phyloP scores from a whole-genome alignment of 768 basidiomycete genomes.

The Calocybe gangraenosa region DNA sequence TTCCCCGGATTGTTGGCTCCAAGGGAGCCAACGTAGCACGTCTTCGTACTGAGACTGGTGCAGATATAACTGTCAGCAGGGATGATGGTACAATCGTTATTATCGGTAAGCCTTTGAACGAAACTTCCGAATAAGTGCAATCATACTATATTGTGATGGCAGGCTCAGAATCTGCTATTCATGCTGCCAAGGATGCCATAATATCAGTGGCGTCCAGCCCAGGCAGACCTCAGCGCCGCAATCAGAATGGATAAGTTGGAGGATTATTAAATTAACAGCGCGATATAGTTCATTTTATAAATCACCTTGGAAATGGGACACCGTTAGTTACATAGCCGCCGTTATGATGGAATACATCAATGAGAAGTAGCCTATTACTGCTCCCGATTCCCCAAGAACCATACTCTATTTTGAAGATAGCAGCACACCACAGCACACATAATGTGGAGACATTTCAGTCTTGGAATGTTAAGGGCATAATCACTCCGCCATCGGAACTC shows the following conservation, averaged over 20 bases:
- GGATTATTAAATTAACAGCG: too few species aligned
- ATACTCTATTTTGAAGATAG: too few species aligned
- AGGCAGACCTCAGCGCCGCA: conserved; percentile 36
- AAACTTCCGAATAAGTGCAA: not conserved
- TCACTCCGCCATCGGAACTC: conserved; percentile 22
- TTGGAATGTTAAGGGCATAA: too few species aligned
- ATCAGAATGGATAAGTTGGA: conserved; percentile 3
- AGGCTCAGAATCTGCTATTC: conserved; percentile 69
- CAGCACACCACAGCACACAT: too few species aligned
- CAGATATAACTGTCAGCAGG: conserved; percentile 88
- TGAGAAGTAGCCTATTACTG: too few species aligned
- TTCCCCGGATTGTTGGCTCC: conserved; percentile 90
- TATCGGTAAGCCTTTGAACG: conserved; percentile 53
- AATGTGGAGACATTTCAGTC: too few species aligned
- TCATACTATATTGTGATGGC: conserved; percentile 7
- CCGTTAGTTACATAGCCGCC: too few species aligned
- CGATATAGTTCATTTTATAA: too few species aligned
- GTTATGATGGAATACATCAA: too few species aligned
- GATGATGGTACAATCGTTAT: conserved; percentile 87
- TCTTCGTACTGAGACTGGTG: conserved; percentile 82
- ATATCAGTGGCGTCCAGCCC: conserved; percentile 48
- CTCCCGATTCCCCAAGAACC: too few species aligned
- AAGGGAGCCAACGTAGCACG: conserved; percentile 90
- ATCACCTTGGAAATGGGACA: too few species aligned
- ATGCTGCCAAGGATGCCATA: conserved; percentile 75